Evolutionary conservation across 2,329 filamentous ascomycete genomes (phyloP), one percentile per base, ranked within the genome.

Genomic region (Dactylonectria macrodidyma): DNA sequence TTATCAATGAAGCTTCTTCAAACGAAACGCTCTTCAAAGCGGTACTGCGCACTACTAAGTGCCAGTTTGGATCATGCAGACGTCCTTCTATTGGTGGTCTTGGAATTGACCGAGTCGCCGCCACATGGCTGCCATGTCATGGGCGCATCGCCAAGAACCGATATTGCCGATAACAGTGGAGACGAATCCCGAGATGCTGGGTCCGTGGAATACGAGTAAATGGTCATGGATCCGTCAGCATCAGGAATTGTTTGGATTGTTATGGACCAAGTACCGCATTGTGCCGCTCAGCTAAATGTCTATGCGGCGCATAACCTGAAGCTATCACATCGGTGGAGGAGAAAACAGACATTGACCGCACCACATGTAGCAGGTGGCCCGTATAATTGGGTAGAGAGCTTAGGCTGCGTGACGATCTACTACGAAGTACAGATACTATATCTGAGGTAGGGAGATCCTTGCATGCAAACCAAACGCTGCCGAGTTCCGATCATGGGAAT

Each of bases 1-100:
- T 26, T 51, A n/a, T 51, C 12, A 19, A 10, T 59, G 26, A 59
- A 51, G 57, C 57, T 51, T 59, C 33, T 50, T 59, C 41, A 16
- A 36, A 50, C 56, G 26, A 30, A 38, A n/a, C 16, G 14, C 22
- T 11, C 14, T 16, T 7, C 11, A 50, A 50, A 30, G 7, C 14
- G 6, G 14, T 24, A 9, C 19, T 19, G 19, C 19, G 19, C 19
- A 19, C 19, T 19, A 19, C 2, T 12, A 51, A 26, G 3, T 51
- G 48, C 11, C 14, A 12, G 26, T 14, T n/a, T 1, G 7, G 26
- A 5, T 8, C 11, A 24, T 36, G n/a, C 3, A 6, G 11, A 36
- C 2, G 11, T 4, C 26, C 26, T 30, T 30, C 26, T n/a, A 54
- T 54, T 54, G 51, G 51, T 54, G 51, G 51, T 33, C 14, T 54